Evolutionary conservation across 306 rosid genomes (phyloP).

Genomic region (Urtica urens): DNA sequence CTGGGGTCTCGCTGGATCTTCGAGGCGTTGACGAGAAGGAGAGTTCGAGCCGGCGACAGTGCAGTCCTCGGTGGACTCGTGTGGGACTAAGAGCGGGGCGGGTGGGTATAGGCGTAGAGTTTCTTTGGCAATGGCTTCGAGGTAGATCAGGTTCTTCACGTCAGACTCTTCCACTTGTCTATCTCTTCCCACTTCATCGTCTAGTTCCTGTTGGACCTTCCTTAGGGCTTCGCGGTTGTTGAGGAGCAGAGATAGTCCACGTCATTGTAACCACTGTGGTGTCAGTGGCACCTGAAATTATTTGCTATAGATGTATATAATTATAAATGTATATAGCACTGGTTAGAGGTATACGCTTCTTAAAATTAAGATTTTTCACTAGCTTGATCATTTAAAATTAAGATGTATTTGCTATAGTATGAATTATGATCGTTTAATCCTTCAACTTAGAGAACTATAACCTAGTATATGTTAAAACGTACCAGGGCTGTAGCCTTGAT

Average conservation of each 20-base stretch:
- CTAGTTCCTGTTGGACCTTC: conserved; percentile 17
- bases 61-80: conserved; percentile 19
- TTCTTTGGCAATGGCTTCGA: conserved; percentile 25
- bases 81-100: conserved; percentile 14
- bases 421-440: too few relatives aligned
- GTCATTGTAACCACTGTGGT: conserved; percentile 16
- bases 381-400: too few relatives aligned
- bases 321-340: too few relatives aligned
- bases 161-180: conserved; percentile 18
- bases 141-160: conserved; percentile 14
- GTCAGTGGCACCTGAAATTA: conserved; percentile 18
- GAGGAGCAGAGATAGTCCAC: conserved; percentile 17
- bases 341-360: too few relatives aligned
- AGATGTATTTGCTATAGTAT: too few relatives aligned
- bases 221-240: conserved; percentile 11
- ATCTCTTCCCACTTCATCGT: conserved; percentile 6
- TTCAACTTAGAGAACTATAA: too few relatives aligned
- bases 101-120: conserved; percentile 22
- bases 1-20: conserved; percentile 26
- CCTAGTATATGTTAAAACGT: too few relatives aligned
- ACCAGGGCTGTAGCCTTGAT: conserved; percentile 32
- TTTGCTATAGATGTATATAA: too few relatives aligned
- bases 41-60: conserved; percentile 13
- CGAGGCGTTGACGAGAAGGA: conserved; percentile 14
- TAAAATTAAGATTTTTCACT: too few relatives aligned